Percentiles rank a stretch among this genome's conserved stretches.
These are phyloP conservation scores for Eucalyptus pauciflora DNA, from an alignment of 345 rosid genomes.

Conservation along the genomic window DNA sequence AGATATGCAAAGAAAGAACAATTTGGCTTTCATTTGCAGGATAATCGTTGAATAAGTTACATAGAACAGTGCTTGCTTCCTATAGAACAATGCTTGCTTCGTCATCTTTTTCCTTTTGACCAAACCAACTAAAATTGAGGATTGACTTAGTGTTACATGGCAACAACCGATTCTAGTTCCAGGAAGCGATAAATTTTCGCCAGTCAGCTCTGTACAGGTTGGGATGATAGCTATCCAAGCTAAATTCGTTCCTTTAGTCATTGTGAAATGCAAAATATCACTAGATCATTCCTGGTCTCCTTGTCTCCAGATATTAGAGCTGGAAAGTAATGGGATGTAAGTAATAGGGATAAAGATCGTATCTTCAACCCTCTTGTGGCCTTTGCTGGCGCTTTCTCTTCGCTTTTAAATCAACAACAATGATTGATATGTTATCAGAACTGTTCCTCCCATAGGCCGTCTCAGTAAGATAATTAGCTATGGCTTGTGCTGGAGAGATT, in stretches of 20 bases:
- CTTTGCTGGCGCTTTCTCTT: conserved; percentile 19
- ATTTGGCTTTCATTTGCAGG: neutral
- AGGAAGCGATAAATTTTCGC: neutral
- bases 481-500: conserved; percentile 26
- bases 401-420: conserved; percentile 39
- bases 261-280: neutral
- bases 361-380: neutral
- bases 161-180: neutral
- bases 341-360: neutral
- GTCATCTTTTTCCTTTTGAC: neutral
- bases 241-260: neutral
- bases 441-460: conserved; percentile 38
- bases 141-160: neutral
- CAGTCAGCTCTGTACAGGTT: conserved; percentile 5
- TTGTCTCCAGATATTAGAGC: neutral
- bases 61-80: neutral
- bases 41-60: neutral
- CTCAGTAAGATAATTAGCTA: conserved; percentile 35
- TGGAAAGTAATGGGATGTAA: neutral
- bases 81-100: neutral
- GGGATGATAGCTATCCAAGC: neutral
- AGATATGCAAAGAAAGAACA: neutral
- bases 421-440: conserved; percentile 45
- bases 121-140: conserved; percentile 15
- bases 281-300: neutral